A percentile compares a stretch with the other conserved stretches of the same genome.
Conservation (phyloP, 2,329 filamentous ascomycete genomes). For the Pseudophaeomoniella oleicola region DNA sequence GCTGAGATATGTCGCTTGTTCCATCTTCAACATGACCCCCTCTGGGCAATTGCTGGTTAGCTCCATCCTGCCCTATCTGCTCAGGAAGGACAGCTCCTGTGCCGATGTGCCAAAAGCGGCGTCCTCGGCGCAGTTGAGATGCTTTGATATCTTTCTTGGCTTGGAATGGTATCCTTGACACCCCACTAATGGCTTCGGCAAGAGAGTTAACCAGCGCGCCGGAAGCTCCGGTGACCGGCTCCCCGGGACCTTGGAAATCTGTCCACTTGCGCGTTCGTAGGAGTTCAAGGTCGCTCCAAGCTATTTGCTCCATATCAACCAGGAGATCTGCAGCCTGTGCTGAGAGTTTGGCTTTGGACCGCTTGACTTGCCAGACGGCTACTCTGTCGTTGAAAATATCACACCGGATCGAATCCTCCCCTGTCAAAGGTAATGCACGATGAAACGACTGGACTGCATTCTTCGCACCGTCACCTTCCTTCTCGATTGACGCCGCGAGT, state of each 20-base stretch:
- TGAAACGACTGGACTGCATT: slow-evolving; percentile 28
- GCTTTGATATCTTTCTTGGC: slow-evolving; percentile 32
- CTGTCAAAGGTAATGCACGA: slow-evolving; percentile 17
- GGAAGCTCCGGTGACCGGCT: slow-evolving; percentile 35
- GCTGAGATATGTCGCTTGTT: slow-evolving; percentile 1
- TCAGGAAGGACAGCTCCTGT: slow-evolving; percentile 8
- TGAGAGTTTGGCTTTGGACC: slow-evolving; percentile 32
- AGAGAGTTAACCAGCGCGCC: slow-evolving; percentile 29
- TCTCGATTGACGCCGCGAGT: slow-evolving; percentile 20
- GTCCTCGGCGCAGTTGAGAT: slow-evolving; percentile 18
- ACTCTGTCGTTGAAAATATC: slow-evolving; percentile 27
- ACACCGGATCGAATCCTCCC: slow-evolving; percentile 19
- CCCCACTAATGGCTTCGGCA: slow-evolving; percentile 31
- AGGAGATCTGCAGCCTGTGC: slow-evolving; percentile 39
- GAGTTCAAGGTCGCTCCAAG: slow-evolving; percentile 33
- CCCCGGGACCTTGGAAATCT: slow-evolving; percentile 39
- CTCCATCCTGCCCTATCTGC: slow-evolving; percentile 8
- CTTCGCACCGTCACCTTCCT: slow-evolving; percentile 22
- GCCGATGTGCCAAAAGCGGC: slow-evolving; percentile 3
- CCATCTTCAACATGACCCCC: slow-evolving; percentile 2
- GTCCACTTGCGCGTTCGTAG: slow-evolving; percentile 35
- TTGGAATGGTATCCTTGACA: slow-evolving; percentile 32
- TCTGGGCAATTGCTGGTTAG: background rate
- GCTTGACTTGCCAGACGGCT: slow-evolving; percentile 38
- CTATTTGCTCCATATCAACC: slow-evolving; percentile 36